Evolutionary conservation across 495 filamentous ascomycete species (phyloP).

Genomic region (Penicillium daleae): DNA sequence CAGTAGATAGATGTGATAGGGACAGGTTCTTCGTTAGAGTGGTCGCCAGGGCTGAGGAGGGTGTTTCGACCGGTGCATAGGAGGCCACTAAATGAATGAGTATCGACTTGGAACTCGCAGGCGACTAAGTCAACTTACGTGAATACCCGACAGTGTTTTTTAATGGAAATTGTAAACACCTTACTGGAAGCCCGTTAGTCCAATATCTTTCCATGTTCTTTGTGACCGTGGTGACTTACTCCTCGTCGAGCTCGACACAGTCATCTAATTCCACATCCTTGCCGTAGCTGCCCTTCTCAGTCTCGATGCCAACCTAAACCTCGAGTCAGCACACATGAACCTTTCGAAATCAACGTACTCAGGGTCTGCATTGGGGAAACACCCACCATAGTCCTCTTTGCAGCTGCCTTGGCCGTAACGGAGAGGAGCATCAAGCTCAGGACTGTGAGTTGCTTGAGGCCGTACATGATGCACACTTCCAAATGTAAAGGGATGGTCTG

Average conservation of each 20-base stretch:
- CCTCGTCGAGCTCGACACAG: conserved; percentile 30
- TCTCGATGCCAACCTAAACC: conserved; percentile 32
- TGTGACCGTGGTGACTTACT: conserved; percentile 20
- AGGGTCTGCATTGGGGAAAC: background rate
- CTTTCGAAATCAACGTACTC: background rate
- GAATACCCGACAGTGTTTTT: conserved; percentile 33
- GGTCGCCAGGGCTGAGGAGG: conserved; percentile 29
- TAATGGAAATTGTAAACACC: conserved; percentile 28
- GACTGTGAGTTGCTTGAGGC: conserved; percentile 28
- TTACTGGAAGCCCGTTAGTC: conserved; percentile 19
- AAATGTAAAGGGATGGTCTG: background rate
- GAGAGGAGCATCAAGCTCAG: conserved; percentile 33
- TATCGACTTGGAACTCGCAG: background rate
- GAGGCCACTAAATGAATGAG: conserved; percentile 24
- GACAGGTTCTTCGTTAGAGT: conserved; percentile 32
- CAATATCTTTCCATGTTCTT: background rate
- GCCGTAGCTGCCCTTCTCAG: conserved; percentile 24
- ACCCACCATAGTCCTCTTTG: conserved; percentile 23
- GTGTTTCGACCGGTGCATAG: conserved; percentile 35
- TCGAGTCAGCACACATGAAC: background rate
- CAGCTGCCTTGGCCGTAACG: conserved; percentile 20
- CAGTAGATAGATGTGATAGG: conserved; percentile 34
- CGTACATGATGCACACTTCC: conserved; percentile 27
- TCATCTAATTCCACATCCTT: conserved; percentile 30
- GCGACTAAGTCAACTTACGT: conserved; percentile 23